Evolutionary conservation across 495 filamentous ascomycete genomes (phyloP).

Genomic region (Aspergillus kassunensis): DNA sequence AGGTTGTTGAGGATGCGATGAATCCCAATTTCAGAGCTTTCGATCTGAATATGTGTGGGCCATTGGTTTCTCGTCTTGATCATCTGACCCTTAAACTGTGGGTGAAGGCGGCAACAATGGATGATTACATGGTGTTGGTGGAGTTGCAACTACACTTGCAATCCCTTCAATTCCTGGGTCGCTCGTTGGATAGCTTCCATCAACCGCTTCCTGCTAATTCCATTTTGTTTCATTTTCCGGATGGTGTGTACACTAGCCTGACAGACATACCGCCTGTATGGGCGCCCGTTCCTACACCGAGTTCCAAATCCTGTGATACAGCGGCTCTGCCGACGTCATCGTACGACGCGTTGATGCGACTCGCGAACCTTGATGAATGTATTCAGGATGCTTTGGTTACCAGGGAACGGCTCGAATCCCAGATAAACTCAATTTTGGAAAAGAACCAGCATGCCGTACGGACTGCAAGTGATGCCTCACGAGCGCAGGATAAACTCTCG

Average conservation of each 20-base stretch:
- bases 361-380: conserved; percentile 86
- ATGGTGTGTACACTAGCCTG: conserved; percentile 81
- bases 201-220: conserved; percentile 81
- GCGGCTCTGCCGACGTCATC: conserved; percentile 61
- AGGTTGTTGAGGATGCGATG: conserved; percentile 71
- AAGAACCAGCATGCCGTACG: conserved; percentile 42
- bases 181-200: conserved; percentile 63
- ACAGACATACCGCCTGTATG: conserved; percentile 52
- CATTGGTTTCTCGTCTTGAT: conserved; percentile 60
- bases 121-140: conserved; percentile 62
- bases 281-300: conserved; percentile 20
- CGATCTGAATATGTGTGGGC: conserved; percentile 67
- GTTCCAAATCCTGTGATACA: conserved; percentile 26
- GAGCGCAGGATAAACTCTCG: conserved; percentile 59
- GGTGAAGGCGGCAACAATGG: conserved; percentile 57
- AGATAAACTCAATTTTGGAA: conserved; percentile 72
- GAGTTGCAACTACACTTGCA: conserved; percentile 67
- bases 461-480: conserved; percentile 49
- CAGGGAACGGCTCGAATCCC: conserved; percentile 64
- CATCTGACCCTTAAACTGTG: conserved; percentile 69
- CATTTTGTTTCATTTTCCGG: conserved; percentile 79
- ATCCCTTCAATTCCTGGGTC: conserved; percentile 77
- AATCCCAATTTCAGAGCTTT: conserved; percentile 90
- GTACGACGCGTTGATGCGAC: conserved; percentile 85
- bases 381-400: conserved; percentile 87